Evolutionary conservation across 2,329 filamentous ascomycete genomes (phyloP), one percentile per base, ranked within the genome.

Genomic region (Paecilomyces formosus): DNA sequence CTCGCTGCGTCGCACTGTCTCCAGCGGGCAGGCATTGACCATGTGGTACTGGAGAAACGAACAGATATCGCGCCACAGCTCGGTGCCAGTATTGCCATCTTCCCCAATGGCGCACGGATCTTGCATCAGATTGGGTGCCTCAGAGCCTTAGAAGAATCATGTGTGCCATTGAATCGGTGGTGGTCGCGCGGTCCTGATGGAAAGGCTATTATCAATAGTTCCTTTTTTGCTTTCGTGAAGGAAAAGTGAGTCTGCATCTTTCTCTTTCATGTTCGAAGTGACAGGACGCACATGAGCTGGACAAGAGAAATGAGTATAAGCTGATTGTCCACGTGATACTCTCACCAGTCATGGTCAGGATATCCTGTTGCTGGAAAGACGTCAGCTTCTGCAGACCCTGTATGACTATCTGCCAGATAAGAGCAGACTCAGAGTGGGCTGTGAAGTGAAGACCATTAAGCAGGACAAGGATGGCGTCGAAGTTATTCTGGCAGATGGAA

Each of bases 61-160:
- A 31, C 60, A 0, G 65, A 74, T 0, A 51, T 56, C 21, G 56
- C 57, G 0, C 79, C 80, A 0, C 68, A 74, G 21, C 66, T 76
- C 0, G 81, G 81, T 1, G 79, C 79, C 0, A 75, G 72, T 5
- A 81, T 84, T 28, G 78, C 72, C 1, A 61, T 82, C 0, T 61
- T 73, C 0, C 70, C 80, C 0, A 72, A 77, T 18, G 77, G 77
- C 0, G 57, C 69, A 6, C 70, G 78, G 0, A 76, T 83, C 5
- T 63, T 82, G 1, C 79, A 82, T 57, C 81, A 84, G 65, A 62
- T 83, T 0, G 80, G 76, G 0, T 61, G 71, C 30, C 74, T 62
- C 28, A 67, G 72, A 9, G 57, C 60, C n/a, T 63, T 70, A n/a
- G 56, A 64, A n/a, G 53, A 64, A 12, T 60, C 73, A 2, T 71